Base-by-base conservation (phyloP, 495 filamentous ascomycete genomes). In the Mytilinidion resinicola region DNA sequence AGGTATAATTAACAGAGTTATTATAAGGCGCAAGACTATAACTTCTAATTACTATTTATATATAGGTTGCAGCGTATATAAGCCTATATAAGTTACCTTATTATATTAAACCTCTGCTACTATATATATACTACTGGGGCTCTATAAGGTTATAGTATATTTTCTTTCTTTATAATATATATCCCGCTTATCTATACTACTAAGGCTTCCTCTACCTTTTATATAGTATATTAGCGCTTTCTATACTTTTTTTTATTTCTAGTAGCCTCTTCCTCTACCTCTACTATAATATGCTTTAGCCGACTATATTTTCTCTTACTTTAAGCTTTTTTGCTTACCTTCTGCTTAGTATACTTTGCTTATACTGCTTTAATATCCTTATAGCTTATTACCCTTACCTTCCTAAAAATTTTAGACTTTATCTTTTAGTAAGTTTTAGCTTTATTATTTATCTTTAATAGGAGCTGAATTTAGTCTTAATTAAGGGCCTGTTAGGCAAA, bases 221-320 rank as follows among this genome's bases (percentile, higher is more conserved):
- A 17, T 55, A 34, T 33, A 55, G 21, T 43, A 44, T 55, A 25
- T 4, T 17, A n/a, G n/a, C n/a, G n/a, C n/a, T n/a, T n/a, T n/a
- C 30, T 34, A 17, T 43, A 15, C 39, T 46, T 46, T 10, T 55
- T 17, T 55, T 17, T 33, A 44, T 25, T 15, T 20, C 39, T 44
- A 42, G 41, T 12, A n/a, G n/a, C n/a, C n/a, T 25, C 35, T 25
- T 44, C 38, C 19, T 44, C 53, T 44, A 34, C 20, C 53, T 55
- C 39, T 43, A 25, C n/a, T 3, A 20, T 44, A 55, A 38, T 25
- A 43, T 15, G 14, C 44, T 21, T 55, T 7, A 17, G 25, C 38
- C 33, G 42, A 35, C 44, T 55, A 44, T 38, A 21, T 55, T 47
- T 56, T 48, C 41, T 48, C 42, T 56, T 56, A 25, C 54, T 25